Base-by-base conservation (phyloP, 129 eudicot genomes). In the Smallanthus sonchifolius region DNA sequence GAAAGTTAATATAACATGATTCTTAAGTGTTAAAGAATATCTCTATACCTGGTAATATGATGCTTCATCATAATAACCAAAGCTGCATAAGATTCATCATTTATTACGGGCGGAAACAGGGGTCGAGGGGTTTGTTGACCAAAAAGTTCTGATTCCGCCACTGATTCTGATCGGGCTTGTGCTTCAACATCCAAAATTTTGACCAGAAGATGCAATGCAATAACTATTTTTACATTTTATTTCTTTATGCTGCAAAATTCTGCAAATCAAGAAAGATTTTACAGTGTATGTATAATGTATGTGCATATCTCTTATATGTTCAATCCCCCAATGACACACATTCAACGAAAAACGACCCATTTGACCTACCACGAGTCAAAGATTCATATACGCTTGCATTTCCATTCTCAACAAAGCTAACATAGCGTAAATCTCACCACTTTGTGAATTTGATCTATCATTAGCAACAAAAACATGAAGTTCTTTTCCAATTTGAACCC, bases 401-500 rank as follows among this genome's bases (percentile, higher is more conserved):
- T 86, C 91, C 68, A 6, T 51, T 60, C 76, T 70, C 61, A 86
- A 70, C 30, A 84, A 80, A 15, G 76, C 77, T 34, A 86, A 79
- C 3, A 39, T 66, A 30, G 77, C 28, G 67, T 74, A 70, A 45
- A 86, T 86, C 64, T 84, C 89, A 19, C 75, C 83, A 14, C 37
- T 86, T 74, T 69, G 82, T 56, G 83, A 66, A 51, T 82, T 86
- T 7, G 81, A 78, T 77, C 75, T 65, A 71, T 89, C 89, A 38
- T 80, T 79, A 47, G 96, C 80, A 70, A 84, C 87, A 86, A 88
- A 88, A 56, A 84, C 91, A 70, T 84, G 85, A 74, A 74, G 47
- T 60, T 83, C 88, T 55, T 32, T 67, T 5, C 95, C 87, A 37
- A 84, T 69, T 59, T 86, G 86, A 83, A 82, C 79, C 88, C 88